Evolutionary conservation across 2,329 filamentous ascomycete species (phyloP).

Genomic region (Corniculantispora saksenae): DNA sequence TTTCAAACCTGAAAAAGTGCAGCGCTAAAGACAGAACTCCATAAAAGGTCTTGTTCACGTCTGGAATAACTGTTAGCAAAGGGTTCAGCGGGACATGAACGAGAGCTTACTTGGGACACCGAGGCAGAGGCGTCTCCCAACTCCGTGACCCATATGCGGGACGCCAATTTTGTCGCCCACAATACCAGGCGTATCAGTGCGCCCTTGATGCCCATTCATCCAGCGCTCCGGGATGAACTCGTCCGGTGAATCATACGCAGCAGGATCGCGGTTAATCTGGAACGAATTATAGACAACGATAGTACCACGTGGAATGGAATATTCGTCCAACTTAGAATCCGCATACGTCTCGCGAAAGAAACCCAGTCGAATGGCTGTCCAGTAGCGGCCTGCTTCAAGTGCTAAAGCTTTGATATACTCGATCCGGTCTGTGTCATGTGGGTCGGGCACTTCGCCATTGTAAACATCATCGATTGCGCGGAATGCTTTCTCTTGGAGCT

Average conservation of each 20-base stretch:
- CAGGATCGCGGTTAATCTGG: slow-evolving; percentile 15
- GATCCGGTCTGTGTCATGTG: slow-evolving; percentile 20
- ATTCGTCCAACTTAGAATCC: slow-evolving; percentile 2
- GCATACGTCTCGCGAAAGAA: slow-evolving; percentile 16
- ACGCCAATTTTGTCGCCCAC: slow-evolving; percentile 19
- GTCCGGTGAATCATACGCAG: slow-evolving; percentile 13
- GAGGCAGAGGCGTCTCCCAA: slow-evolving; percentile 16
- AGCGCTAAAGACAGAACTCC: slow-evolving; percentile 9
- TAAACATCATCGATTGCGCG: slow-evolving; percentile 15
- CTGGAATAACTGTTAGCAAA: slow-evolving; percentile 5
- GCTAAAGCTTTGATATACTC: slow-evolving; percentile 17
- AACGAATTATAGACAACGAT: slow-evolving; percentile 18
- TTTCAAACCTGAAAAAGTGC: slow-evolving; percentile 19
- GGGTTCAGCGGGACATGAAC: neutral
- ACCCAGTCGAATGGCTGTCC: slow-evolving; percentile 17
- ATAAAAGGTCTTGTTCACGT: slow-evolving; percentile 6
- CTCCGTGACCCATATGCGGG: slow-evolving; percentile 17
- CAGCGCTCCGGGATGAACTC: slow-evolving; percentile 16
- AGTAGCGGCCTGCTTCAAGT: slow-evolving; percentile 15
- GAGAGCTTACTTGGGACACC: slow-evolving; percentile 16
- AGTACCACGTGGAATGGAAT: slow-evolving; percentile 15
- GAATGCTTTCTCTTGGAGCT: slow-evolving; percentile 18
- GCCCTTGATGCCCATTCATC: slow-evolving; percentile 17
- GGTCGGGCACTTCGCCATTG: slow-evolving; percentile 9
- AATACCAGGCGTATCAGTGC: slow-evolving; percentile 8